Evolutionary conservation across 2,329 filamentous ascomycete genomes (phyloP), one percentile per base, ranked within the genome.

Genomic region (Monilinia polystroma): DNA sequence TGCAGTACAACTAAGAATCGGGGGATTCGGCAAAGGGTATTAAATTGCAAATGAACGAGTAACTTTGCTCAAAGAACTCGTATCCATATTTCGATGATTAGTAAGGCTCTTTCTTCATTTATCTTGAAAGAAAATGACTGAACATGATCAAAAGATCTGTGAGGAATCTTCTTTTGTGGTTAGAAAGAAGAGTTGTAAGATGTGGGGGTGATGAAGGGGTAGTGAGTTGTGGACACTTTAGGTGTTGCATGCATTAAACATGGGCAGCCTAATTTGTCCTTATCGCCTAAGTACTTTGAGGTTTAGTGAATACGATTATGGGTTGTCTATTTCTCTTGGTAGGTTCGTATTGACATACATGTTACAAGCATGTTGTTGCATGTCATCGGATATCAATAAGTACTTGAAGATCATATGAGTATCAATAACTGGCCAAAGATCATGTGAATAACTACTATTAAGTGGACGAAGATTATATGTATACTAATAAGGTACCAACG

Each of bases 41-140:
- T 11, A 2, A 29, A 57, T 26, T 57, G 11, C 54, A 57, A 43
- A 16, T 18, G 26, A 56, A 16, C 35, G 12, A 12, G 10, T 6
- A 20, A 10, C 6, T 41, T 41, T 11, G 11, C 41, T 41, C 14
- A 12, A 38, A 11, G n/a, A 56, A 3, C 11, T 12, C 18, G 54
- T 56, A 23, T 43, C 55, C 55, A 57, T 57, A 41, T 43, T 43
- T 26, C 41, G 1, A 43, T 26, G 14, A 57, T 57, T 57, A 35
- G 54, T 23, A 23, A 35, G 35, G 35, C 8, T 26, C 7, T 41
- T n/a, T 41, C 38, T 41, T 41, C 38, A 41, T 11, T 18, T 5
- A 16, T 41, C 54, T 41, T 6, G 35, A 56, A 41, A 35, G 32
- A 14, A 35, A 23, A 26, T 26, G 12, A 35, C 5, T 18, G 14